These are phyloP conservation scores for Diplodia scrobiculata DNA, from an alignment of 2,329 filamentous ascomycete genomes.

Conservation along the genomic window DNA sequence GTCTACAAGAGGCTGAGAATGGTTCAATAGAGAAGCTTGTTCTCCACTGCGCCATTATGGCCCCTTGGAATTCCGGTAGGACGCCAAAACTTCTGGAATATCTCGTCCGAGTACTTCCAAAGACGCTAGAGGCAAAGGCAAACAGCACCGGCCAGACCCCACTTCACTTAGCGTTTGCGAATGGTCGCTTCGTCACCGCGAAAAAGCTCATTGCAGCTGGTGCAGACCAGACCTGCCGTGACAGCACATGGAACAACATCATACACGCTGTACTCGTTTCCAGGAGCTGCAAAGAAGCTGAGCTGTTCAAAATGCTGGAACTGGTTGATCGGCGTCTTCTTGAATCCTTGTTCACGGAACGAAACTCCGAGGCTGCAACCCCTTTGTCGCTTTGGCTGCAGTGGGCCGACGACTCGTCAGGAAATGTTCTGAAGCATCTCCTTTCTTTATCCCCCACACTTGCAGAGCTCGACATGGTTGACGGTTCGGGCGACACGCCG, in stretches of 20 bases:
- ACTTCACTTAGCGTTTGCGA: conserved; percentile 65
- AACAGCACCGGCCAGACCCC: conserved; percentile 60
- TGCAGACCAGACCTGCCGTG: conserved; percentile 68
- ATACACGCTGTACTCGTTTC: conserved; percentile 60
- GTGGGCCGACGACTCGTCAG: neutral
- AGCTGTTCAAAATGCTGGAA: conserved; percentile 52
- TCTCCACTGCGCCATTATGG: conserved; percentile 62
- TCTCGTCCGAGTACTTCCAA: conserved; percentile 63
- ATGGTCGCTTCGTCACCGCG: conserved; percentile 58
- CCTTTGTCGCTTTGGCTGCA: conserved; percentile 59
- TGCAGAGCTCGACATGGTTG: conserved; percentile 59
- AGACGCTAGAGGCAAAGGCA: conserved; percentile 64
- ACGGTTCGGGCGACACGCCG: conserved; percentile 66
- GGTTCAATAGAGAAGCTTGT: conserved; percentile 58
- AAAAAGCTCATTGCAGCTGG: conserved; percentile 67
- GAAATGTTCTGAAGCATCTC: conserved; percentile 33
- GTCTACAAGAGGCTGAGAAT: neutral
- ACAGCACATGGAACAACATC: conserved; percentile 65
- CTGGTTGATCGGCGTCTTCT: conserved; percentile 62
- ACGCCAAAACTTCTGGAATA: conserved; percentile 64
- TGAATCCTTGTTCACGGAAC: conserved; percentile 60
- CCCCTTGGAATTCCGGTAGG: conserved; percentile 39
- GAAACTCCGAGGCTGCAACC: conserved; percentile 59
- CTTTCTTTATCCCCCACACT: conserved; percentile 50
- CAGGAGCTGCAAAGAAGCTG: conserved; percentile 39